phyloP scores from a whole-genome alignment of 2,329 filamentous ascomycete species.

The Fusarium multiceps region DNA sequence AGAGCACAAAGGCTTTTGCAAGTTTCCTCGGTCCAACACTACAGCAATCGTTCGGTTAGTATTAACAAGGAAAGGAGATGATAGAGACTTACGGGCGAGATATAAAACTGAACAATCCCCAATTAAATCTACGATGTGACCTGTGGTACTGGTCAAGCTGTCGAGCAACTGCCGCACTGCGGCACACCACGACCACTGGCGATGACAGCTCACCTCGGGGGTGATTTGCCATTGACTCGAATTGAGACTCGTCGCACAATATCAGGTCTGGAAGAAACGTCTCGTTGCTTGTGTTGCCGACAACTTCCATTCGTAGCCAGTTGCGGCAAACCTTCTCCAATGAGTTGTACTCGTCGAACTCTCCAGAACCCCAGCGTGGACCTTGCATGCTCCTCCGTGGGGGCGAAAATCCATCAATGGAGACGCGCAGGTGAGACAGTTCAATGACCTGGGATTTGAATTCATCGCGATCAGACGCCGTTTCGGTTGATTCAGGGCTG shows the following conservation, averaged over 20 bases:
- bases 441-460: slow-evolving; percentile 47
- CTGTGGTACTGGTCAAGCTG: slow-evolving; percentile 33
- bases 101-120: slow-evolving; percentile 50
- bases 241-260: slow-evolving; percentile 35
- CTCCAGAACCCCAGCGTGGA: slow-evolving; percentile 3
- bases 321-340: slow-evolving; percentile 22
- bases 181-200: slow-evolving; percentile 50
- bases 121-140: slow-evolving; percentile 27
- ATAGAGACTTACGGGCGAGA: slow-evolving; percentile 52
- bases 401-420: slow-evolving; percentile 4
- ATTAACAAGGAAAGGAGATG: not conserved
- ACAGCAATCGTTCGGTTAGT: not conserved
- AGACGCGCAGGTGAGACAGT: slow-evolving; percentile 48
- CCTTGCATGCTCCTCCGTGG: not conserved
- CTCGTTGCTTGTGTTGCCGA: not conserved
- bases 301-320: slow-evolving; percentile 33
- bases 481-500: not conserved
- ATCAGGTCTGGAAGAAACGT: slow-evolving; percentile 44
- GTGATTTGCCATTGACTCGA: not conserved
- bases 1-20: slow-evolving; percentile 48
- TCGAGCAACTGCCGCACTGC: slow-evolving; percentile 47
- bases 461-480: slow-evolving; percentile 30
- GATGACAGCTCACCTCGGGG: slow-evolving; percentile 25
- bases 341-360: slow-evolving; percentile 2
- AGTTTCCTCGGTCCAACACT: slow-evolving; percentile 55